These are phyloP conservation scores for Penium margaritaceum DNA, from an alignment of 139 green algal genomes.

Conservation along the genomic window DNA sequence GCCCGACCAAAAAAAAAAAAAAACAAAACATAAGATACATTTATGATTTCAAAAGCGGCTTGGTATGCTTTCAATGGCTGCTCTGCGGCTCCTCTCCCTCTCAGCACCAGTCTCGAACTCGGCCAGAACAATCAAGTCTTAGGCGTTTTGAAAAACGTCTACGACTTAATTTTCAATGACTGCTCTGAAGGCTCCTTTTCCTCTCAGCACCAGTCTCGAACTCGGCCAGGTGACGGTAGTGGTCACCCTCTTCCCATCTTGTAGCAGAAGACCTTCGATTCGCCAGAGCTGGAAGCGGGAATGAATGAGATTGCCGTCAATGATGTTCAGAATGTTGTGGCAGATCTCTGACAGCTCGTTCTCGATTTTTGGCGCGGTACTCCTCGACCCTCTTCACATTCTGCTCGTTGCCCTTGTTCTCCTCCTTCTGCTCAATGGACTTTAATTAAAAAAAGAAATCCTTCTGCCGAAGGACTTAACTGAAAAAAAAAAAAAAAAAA, in stretches of 20 bases:
- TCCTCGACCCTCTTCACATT: slow-evolving; percentile 47
- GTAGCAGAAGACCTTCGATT: slow-evolving; percentile 56
- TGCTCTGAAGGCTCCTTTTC: slow-evolving; percentile 40
- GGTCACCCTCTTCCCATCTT: slow-evolving; percentile 61
- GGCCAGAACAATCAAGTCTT: too few relatives aligned
- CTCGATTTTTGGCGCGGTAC: slow-evolving; percentile 51
- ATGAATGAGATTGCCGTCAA: slow-evolving; percentile 55
- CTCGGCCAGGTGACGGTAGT: slow-evolving; percentile 56
- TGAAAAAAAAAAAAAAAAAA: too few relatives aligned
- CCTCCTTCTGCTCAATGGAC: slow-evolving; percentile 58
- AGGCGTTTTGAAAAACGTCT: too few relatives aligned
- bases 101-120: slow-evolving; percentile 51
- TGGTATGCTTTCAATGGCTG: slow-evolving; percentile 45
- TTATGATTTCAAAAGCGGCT: too few relatives aligned
- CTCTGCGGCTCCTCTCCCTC: slow-evolving; percentile 29
- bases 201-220: slow-evolving; percentile 47
- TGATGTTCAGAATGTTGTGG: slow-evolving; percentile 45
- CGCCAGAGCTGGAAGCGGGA: slow-evolving; percentile 37
- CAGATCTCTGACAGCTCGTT: slow-evolving; percentile 50
- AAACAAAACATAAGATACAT: too few relatives aligned
- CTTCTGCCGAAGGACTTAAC: too few relatives aligned
- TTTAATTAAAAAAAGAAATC: too few relatives aligned
- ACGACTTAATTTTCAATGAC: too few relatives aligned
- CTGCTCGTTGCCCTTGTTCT: slow-evolving; percentile 43
- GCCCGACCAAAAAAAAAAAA: too few relatives aligned